phyloP scores from a whole-genome alignment of 1,139 yeast genomes.

The Nakaseomyces nivariensis region DNA sequence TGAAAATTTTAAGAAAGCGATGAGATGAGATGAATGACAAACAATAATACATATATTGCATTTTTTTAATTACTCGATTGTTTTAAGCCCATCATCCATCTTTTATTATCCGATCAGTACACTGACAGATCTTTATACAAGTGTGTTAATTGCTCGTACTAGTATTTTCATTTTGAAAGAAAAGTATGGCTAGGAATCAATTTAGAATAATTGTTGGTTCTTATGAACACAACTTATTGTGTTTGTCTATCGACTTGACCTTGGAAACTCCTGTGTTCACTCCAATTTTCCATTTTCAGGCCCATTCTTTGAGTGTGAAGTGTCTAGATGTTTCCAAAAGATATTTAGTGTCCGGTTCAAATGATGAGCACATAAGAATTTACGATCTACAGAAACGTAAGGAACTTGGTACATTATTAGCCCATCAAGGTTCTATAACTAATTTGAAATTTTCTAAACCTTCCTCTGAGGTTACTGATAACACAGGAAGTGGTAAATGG shows the following conservation, averaged over 20 bases:
- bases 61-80: too few relatives aligned
- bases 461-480: conserved; percentile 14
- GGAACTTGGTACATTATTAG: conserved; percentile 81
- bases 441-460: conserved; percentile 56
- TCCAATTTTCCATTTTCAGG: conserved; percentile 91
- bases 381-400: conserved; percentile 91
- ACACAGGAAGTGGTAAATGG: conserved; percentile 57
- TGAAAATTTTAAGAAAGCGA: conserved; percentile 1
- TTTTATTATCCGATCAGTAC: too few relatives aligned
- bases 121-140: neutral
- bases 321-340: conserved; percentile 75
- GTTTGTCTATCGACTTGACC: conserved; percentile 60
- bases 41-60: too few relatives aligned
- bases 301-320: conserved; percentile 82
- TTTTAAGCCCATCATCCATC: too few relatives aligned
- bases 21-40: neutral
- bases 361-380: conserved; percentile 90
- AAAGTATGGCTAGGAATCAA: conserved; percentile 21
- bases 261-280: conserved; percentile 55
- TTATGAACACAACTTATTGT: conserved; percentile 83
- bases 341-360: conserved; percentile 86
- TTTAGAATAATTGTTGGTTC: conserved; percentile 88
- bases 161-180: neutral
- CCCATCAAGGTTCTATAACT: conserved; percentile 86
- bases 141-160: neutral